Evolutionary conservation across 2,329 filamentous ascomycete species (phyloP).

Genomic region (Exophiala sp.): DNA sequence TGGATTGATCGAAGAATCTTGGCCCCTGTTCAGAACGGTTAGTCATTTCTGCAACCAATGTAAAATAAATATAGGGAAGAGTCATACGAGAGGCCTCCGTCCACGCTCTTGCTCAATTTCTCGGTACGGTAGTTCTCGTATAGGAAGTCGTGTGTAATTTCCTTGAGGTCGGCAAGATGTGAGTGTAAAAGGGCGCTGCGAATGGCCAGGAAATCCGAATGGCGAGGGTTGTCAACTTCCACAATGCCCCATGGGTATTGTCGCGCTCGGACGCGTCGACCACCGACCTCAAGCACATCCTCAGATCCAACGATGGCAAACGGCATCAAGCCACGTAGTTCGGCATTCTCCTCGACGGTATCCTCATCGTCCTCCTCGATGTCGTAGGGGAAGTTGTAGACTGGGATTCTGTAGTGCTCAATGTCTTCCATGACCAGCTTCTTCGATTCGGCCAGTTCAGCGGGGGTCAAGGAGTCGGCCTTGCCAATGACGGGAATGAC

Average conservation of each 20-base stretch:
- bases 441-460: slow-evolving; percentile 96
- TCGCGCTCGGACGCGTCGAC: slow-evolving; percentile 83
- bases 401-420: slow-evolving; percentile 97
- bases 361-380: slow-evolving; percentile 99
- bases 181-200: slow-evolving; percentile 94
- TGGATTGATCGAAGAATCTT: slow-evolving; percentile 89
- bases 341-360: slow-evolving; percentile 97
- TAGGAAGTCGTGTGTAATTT: slow-evolving; percentile 99
- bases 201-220: slow-evolving; percentile 97
- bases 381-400: slow-evolving; percentile 99
- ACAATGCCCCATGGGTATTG: slow-evolving; percentile 99
- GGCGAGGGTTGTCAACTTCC: slow-evolving; percentile 97
- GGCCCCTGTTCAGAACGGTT: slow-evolving; percentile 39
- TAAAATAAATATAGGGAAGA: slow-evolving; percentile 17
- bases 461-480: slow-evolving; percentile 92
- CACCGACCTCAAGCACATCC: slow-evolving; percentile 88
- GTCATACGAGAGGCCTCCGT: slow-evolving; percentile 79
- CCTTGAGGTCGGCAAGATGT: slow-evolving; percentile 96
- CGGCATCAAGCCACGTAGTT: slow-evolving; percentile 94
- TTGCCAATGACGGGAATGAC: slow-evolving; percentile 99
- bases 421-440: slow-evolving; percentile 99
- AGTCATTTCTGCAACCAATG: slow-evolving; percentile 21
- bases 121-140: slow-evolving; percentile 99
- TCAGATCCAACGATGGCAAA: slow-evolving; percentile 98
- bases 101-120: slow-evolving; percentile 99